These are phyloP conservation scores for Salix exigua DNA, from an alignment of 345 rosid genomes.

Conservation along the genomic window DNA sequence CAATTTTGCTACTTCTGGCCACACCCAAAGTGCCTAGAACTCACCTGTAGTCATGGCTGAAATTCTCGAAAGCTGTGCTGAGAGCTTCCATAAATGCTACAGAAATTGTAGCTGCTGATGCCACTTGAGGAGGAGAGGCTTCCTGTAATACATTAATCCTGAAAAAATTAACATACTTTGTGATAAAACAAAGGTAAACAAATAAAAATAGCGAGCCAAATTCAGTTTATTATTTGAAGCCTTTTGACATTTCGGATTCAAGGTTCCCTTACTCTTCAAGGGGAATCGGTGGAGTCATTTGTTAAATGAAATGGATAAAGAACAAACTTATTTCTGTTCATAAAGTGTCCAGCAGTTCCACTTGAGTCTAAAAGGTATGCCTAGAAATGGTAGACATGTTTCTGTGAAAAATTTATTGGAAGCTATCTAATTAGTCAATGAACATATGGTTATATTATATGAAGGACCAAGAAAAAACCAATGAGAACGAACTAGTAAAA, in stretches of 20 bases:
- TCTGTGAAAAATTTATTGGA: not conserved
- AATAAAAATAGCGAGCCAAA: not conserved
- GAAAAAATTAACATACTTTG: not conserved
- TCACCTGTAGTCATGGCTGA: conserved; percentile 88
- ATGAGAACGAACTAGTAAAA: not conserved
- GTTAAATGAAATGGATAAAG: not conserved
- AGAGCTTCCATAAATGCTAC: conserved; percentile 98
- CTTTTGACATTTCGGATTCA: not conserved
- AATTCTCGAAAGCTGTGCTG: conserved; percentile 68
- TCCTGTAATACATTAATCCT: conserved; percentile 45
- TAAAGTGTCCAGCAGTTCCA: not conserved
- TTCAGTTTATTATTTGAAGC: not conserved
- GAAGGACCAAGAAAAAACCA: not conserved
- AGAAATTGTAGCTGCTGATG: conserved; percentile 90
- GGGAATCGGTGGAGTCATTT: too few relatives aligned
- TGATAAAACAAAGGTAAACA: not conserved
- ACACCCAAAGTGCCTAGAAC: conserved; percentile 12
- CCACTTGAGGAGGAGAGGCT: conserved; percentile 91
- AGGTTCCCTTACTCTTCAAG: not conserved
- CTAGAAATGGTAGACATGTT: not conserved
- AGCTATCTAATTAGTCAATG: not conserved
- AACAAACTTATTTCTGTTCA: not conserved
- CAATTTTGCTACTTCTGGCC: conserved; percentile 7
- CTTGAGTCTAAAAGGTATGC: not conserved
- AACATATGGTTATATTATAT: not conserved